Evolutionary conservation across 352 stramenopile species (phyloP).

Genomic region (Lagenidium sp.): DNA sequence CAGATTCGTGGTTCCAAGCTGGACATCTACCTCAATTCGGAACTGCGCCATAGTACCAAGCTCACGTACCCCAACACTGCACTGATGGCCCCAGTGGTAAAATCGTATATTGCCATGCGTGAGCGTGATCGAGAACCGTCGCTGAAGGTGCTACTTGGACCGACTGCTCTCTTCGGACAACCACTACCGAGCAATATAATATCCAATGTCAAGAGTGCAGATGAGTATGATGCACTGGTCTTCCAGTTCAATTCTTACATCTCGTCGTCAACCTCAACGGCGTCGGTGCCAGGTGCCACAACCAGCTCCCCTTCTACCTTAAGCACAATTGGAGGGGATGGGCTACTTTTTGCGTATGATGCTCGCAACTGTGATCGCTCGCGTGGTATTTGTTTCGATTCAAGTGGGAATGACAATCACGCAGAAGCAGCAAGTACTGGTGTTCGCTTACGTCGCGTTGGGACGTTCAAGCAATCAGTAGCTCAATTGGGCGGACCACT

Average conservation of each 20-base stretch:
- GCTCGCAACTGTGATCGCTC: conserved; percentile 23
- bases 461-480: conserved; percentile 28
- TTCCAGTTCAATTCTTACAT: conserved; percentile 40
- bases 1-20: conserved; percentile 78
- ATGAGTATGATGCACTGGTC: conserved; percentile 33
- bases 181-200: conserved; percentile 22
- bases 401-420: conserved; percentile 29
- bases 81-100: conserved; percentile 68
- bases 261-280: conserved; percentile 20
- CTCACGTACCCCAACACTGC: conserved; percentile 71
- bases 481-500: conserved; percentile 28
- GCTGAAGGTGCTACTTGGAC: conserved; percentile 50
- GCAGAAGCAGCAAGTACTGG: conserved; percentile 16
- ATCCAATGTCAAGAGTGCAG: conserved; percentile 21
- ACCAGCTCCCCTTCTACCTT: background rate
- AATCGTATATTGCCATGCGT: conserved; percentile 69
- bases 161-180: conserved; percentile 29
- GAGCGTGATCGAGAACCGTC: conserved; percentile 56
- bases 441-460: conserved; percentile 20
- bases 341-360: conserved; percentile 28
- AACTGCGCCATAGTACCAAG: conserved; percentile 63
- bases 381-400: conserved; percentile 23
- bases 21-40: conserved; percentile 70
- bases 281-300: conserved; percentile 3
- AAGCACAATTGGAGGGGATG: conserved; percentile 10